These are phyloP conservation scores for Agaricus sinodeliciosus DNA, from an alignment of 768 basidiomycete species.

Conservation along the genomic window DNA sequence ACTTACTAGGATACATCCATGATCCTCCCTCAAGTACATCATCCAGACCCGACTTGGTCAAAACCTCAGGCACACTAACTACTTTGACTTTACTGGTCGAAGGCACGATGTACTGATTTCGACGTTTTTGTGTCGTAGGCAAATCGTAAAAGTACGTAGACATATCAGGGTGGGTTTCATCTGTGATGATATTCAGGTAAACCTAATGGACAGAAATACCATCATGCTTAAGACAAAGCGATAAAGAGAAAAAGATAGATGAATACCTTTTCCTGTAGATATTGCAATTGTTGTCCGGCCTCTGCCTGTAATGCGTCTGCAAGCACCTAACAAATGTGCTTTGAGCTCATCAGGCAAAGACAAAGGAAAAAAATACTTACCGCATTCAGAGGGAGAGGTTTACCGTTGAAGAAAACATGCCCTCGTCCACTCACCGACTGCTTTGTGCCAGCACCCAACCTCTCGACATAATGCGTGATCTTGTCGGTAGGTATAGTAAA, in stretches of 20 bases:
- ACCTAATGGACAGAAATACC: slow-evolving; percentile 34
- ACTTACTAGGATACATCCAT: slow-evolving; percentile 63
- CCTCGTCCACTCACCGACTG: slow-evolving; percentile 35
- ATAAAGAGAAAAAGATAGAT: neutral
- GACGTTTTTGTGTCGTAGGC: slow-evolving; percentile 56
- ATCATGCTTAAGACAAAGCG: too few relatives aligned
- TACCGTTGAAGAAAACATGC: slow-evolving; percentile 88
- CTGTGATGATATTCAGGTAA: slow-evolving; percentile 49
- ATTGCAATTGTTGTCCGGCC: slow-evolving; percentile 49
- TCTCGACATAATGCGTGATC: slow-evolving; percentile 44
- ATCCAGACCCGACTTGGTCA: slow-evolving; percentile 37
- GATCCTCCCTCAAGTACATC: slow-evolving; percentile 25
- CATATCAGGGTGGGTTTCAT: slow-evolving; percentile 42
- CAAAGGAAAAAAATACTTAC: slow-evolving; percentile 34
- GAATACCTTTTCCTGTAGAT: slow-evolving; percentile 68
- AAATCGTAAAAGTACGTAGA: slow-evolving; percentile 87
- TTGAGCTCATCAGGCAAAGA: neutral
- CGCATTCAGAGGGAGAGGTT: slow-evolving; percentile 59
- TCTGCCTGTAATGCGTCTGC: slow-evolving; percentile 57
- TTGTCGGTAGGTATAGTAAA: slow-evolving; percentile 32
- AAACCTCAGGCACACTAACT: slow-evolving; percentile 49
- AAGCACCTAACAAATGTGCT: slow-evolving; percentile 44
- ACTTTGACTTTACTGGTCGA: slow-evolving; percentile 42
- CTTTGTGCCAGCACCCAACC: slow-evolving; percentile 45
- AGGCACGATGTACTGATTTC: slow-evolving; percentile 76